Base-by-base conservation (phyloP, 106 monocot genomes). In the Allium fistulosum region DNA sequence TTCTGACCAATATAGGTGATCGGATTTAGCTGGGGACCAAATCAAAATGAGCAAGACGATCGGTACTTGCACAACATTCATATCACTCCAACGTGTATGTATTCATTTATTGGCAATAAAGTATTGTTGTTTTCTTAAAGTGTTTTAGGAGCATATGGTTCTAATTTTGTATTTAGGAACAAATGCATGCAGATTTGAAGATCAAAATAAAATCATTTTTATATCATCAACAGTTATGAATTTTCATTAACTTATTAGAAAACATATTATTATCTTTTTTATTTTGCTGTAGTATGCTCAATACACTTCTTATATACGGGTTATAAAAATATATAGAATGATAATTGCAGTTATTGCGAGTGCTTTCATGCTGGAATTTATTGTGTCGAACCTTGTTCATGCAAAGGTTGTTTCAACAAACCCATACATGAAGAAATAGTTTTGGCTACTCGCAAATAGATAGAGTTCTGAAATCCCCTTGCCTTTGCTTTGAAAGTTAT, bases 401-500 rank as follows among this genome's bases (percentile, higher is more conserved):
- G 96, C 56, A 88, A 92, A 78, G 96, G 89, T 50, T 97, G 91
- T 74, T 74, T 86, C n/a, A 97, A 97, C 82, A 97, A 88, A 59
- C 88, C 96, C 46, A 74, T 84, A 46, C 88, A 97, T 69, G 88
- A 92, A 74, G 92, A 92, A 62, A 87, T 74, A 11, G 92, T 97
- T 69, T 69, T 97, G 28, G 72, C 86, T 47, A 97, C 96, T 65
- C 88, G 88, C 51, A 92, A 92, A 72, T 88, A 89, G 74, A 97
- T 97, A 71, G 96, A 92, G 75, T 84, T 88, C 17, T 84, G 96
- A 7, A 97, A 97, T 72, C 96, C 96, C 56, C 86, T 97, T 79
- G 92, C 96, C 63, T 97, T 97, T 89, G 92, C 96, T 74, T 92
- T 91, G 10, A 97, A 97, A 97, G 92, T 97, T 26, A 89, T 97